Base-by-base conservation (phyloP, 768 basidiomycete genomes). In the Rhodotorula paludigena region DNA sequence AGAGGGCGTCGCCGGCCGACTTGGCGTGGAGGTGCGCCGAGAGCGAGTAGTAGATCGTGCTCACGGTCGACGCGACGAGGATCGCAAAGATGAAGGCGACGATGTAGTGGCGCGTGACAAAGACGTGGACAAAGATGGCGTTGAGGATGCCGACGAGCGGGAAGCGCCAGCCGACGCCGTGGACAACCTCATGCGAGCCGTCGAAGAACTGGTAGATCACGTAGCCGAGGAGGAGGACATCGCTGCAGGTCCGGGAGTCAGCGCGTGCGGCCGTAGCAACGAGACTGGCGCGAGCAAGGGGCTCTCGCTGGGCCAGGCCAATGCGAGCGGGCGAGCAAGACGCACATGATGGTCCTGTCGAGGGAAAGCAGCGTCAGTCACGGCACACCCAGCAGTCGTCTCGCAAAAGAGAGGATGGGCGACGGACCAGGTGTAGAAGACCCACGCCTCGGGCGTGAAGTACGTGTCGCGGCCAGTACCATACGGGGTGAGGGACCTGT, bases 361-460 rank as follows among this genome's bases (percentile, higher is more conserved):
- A n/a, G n/a, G n/a, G n/a, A n/a, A n/a, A n/a, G n/a, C n/a, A n/a
- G n/a, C n/a, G n/a, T n/a, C n/a, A n/a, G n/a, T 72, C 60, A 39
- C 14, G 28, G 35, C 33, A 21, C 20, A 51, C 2, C 18, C 1
- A 20, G 3, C 48, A 23, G 39, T 9, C 18, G 39, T 41, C 39
- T 41, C 11, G 11, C 11, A 57, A 5, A 30, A 15, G 39, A 20
- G n/a, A 49, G 9, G 33, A 36, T 20, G 39, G 21, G 41, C 77
- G 82, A 48, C 62, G 88, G 90, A n/a, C n/a, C 92, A 94, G 77
- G 92, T 88, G 81, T 88, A 84, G 81, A 92, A 94, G 3, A 89
- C 88, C 85, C 89, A 96, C 35, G 87, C 85, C 33, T 90, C 89
- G n/a, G 94, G 94, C 2, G 92, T 96, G 64, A 98, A 81, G 79